phyloP scores from a whole-genome alignment of 331 rosid genomes.

The Quercus tomentella region DNA sequence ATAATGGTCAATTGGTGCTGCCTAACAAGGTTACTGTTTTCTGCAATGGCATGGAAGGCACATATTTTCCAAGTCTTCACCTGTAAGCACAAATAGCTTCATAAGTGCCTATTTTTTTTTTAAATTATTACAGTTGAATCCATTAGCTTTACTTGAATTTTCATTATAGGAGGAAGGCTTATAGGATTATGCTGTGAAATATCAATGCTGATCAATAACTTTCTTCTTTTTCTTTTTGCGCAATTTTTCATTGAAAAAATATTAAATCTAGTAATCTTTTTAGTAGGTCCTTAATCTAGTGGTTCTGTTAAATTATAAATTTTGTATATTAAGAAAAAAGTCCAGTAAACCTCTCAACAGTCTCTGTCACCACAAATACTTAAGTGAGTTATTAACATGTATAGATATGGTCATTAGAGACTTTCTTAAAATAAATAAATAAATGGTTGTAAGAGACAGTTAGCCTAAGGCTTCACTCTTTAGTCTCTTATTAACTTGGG shows the following conservation, averaged over 20 bases:
- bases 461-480: neutral
- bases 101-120: constrained; percentile 1
- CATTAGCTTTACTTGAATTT: neutral
- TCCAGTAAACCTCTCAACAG: neutral
- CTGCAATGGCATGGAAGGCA: constrained; percentile 91
- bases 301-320: neutral
- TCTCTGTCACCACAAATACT: neutral
- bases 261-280: neutral
- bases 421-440: too few relatives aligned
- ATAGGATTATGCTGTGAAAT: too few relatives aligned
- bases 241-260: neutral
- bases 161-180: too few relatives aligned
- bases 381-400: too few relatives aligned
- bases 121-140: neutral
- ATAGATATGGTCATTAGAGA: too few relatives aligned
- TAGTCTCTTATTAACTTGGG: neutral
- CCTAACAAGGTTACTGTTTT: constrained; percentile 87
- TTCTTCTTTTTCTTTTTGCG: neutral
- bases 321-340: neutral
- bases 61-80: constrained; percentile 96
- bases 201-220: neutral
- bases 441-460: neutral
- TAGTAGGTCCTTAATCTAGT: neutral
- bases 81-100: constrained; percentile 55
- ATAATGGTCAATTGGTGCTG: constrained; percentile 49